A percentile compares a stretch with the other conserved stretches of the same genome.
Conservation (phyloP, 495 filamentous ascomycete species). For the Penicillium coprophilum region DNA sequence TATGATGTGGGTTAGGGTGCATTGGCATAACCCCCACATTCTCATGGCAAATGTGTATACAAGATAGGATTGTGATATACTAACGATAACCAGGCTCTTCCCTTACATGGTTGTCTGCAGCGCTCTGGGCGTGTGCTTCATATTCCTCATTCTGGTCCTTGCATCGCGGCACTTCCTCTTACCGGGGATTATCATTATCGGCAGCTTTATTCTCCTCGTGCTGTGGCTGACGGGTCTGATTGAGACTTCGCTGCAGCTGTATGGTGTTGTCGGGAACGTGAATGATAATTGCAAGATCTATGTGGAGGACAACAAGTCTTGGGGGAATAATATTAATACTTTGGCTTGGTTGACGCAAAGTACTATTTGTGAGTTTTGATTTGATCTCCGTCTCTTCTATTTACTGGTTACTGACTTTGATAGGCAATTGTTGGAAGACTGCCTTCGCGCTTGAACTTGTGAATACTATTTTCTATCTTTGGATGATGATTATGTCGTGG, state of each 20-base stretch:
- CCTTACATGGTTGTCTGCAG: conserved; percentile 81
- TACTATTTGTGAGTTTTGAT: conserved; percentile 68
- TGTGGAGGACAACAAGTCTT: conserved; percentile 55
- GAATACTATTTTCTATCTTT: conserved; percentile 80
- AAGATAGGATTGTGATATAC: background rate
- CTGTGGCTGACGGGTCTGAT: conserved; percentile 92
- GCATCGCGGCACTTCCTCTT: conserved; percentile 77
- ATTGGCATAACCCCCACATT: background rate
- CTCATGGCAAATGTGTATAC: background rate
- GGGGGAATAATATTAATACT: conserved; percentile 66
- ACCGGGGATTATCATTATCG: conserved; percentile 84
- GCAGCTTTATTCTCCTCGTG: conserved; percentile 90
- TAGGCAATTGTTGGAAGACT: conserved; percentile 59
- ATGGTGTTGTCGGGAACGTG: conserved; percentile 72
- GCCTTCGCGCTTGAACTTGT: conserved; percentile 68
- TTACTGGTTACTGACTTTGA: background rate
- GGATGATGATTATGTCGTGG: conserved; percentile 92
- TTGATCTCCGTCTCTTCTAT: background rate
- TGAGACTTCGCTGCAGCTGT: conserved; percentile 85
- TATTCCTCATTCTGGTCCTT: conserved; percentile 68
- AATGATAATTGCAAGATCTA: conserved; percentile 77
- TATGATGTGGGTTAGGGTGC: background rate
- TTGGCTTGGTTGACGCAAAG: conserved; percentile 86
- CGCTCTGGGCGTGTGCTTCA: conserved; percentile 70
- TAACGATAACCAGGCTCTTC: conserved; percentile 69